A percentile compares a stretch with the other conserved stretches of the same genome.
These are phyloP conservation scores for Erysiphe neolycopersici DNA, from an alignment of 2,329 filamentous ascomycete species.

Conservation along the genomic window DNA sequence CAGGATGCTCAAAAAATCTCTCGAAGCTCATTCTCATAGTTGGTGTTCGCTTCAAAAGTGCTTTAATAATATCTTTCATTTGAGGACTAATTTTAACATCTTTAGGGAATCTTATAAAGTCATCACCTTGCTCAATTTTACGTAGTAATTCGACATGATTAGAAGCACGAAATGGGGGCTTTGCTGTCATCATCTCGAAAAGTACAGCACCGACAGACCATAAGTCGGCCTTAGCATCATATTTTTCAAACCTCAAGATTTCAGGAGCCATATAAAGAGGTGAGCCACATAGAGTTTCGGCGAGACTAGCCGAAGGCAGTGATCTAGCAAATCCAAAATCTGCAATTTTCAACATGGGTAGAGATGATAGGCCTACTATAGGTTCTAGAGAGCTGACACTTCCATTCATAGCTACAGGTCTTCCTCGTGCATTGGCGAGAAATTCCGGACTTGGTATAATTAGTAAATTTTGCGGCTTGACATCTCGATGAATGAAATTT, in stretches of 20 bases:
- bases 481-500: conserved; percentile 84
- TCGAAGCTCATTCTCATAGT: conserved; percentile 67
- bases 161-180: conserved; percentile 67
- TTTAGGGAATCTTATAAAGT: conserved; percentile 58
- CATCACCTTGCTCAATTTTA: conserved; percentile 73
- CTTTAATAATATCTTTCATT: conserved; percentile 57
- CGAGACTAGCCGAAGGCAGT: conserved; percentile 67
- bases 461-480: conserved; percentile 90
- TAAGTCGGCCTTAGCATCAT: conserved; percentile 86
- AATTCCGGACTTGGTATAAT: conserved; percentile 61
- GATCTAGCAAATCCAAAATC: conserved; percentile 97
- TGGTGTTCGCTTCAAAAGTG: conserved; percentile 61
- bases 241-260: conserved; percentile 89
- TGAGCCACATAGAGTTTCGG: conserved; percentile 88
- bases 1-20: conserved; percentile 52
- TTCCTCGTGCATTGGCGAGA: conserved; percentile 29
- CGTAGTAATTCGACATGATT: conserved; percentile 88
- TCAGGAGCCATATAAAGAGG: conserved; percentile 97
- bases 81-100: conserved; percentile 44
- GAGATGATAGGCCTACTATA: conserved; percentile 49
- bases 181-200: conserved; percentile 83
- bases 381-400: conserved; percentile 62
- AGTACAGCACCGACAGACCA: conserved; percentile 95
- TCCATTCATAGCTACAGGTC: conserved; percentile 37
- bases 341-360: conserved; percentile 92